A percentile compares a stretch with the other conserved stretches of the same genome.
Evolutionary conservation across 306 rosid genomes (phyloP).

Genomic region (Abrus pulchellus): DNA sequence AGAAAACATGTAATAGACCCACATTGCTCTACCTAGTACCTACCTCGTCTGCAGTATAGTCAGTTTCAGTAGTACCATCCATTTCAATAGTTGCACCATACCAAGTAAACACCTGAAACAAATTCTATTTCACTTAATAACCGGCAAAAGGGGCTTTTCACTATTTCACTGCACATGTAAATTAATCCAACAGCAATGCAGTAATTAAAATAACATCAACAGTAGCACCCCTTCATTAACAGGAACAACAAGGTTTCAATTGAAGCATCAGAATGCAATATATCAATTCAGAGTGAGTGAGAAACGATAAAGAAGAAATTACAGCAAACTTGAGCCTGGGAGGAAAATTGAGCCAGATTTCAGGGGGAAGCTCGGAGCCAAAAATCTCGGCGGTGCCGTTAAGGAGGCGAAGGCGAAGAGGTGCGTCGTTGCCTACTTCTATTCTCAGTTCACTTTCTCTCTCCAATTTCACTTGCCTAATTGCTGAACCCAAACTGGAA

Average conservation of each 20-base stretch:
- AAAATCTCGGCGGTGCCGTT: constrained; percentile 90
- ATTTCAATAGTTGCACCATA: constrained; percentile 92
- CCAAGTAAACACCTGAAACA: constrained; percentile 83
- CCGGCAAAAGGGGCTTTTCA: neutral
- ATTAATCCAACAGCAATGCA: no score
- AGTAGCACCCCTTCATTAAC: no score
- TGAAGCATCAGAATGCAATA: neutral
- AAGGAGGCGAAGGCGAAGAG: constrained; percentile 84
- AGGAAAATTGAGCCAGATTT: constrained; percentile 89
- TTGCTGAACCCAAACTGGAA: constrained; percentile 57
- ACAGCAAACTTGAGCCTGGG: constrained; percentile 92
- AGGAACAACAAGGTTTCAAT: neutral
- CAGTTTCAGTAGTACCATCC: constrained; percentile 92
- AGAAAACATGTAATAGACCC: neutral
- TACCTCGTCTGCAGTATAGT: constrained; percentile 95
- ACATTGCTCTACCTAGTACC: constrained; percentile 67
- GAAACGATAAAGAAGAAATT: constrained; percentile 5
- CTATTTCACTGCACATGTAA: neutral
- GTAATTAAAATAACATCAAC: no score
- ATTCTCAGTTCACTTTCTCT: constrained; percentile 88
- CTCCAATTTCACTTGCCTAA: constrained; percentile 83
- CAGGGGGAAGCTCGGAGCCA: constrained; percentile 94
- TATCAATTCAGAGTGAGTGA: no score
- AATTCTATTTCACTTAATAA: neutral
- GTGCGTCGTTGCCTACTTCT: constrained; percentile 76